phyloP scores from a whole-genome alignment of 2,329 filamentous ascomycete species.

The Pseudopithomyces chartarum region DNA sequence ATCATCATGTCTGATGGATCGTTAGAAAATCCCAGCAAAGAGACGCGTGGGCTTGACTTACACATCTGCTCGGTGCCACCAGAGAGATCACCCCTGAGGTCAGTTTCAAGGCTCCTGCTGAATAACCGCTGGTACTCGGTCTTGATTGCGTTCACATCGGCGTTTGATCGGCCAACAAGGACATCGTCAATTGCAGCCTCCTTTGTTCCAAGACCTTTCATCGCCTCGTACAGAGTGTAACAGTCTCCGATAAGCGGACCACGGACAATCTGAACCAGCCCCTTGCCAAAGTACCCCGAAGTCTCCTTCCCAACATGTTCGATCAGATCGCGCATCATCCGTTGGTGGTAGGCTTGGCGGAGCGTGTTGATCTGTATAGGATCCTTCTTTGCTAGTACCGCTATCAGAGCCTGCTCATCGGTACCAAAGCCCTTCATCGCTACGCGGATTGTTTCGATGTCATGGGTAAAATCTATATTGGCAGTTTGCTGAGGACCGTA shows the following conservation, averaged over 20 bases:
- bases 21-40: not conserved
- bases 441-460: conserved; percentile 73
- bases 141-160: conserved; percentile 88
- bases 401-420: conserved; percentile 78
- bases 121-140: conserved; percentile 72
- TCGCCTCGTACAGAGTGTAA: conserved; percentile 69
- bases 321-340: conserved; percentile 69
- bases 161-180: conserved; percentile 80
- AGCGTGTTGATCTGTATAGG: conserved; percentile 73
- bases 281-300: conserved; percentile 71
- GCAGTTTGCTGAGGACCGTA: conserved; percentile 70
- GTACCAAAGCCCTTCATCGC: conserved; percentile 97
- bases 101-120: conserved; percentile 68
- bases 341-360: conserved; percentile 66
- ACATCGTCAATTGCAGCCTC: conserved; percentile 86
- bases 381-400: conserved; percentile 72
- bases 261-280: conserved; percentile 73
- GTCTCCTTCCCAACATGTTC: conserved; percentile 80
- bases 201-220: conserved; percentile 83
- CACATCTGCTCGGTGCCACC: conserved; percentile 83
- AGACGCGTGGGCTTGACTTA: not conserved
- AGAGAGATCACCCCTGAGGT: conserved; percentile 78
- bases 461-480: conserved; percentile 65
- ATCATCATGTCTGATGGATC: conserved; percentile 68
- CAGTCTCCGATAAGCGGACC: conserved; percentile 82